These are phyloP conservation scores for Fusarium floridanum DNA, from an alignment of 2,329 filamentous ascomycete genomes.

Conservation along the genomic window DNA sequence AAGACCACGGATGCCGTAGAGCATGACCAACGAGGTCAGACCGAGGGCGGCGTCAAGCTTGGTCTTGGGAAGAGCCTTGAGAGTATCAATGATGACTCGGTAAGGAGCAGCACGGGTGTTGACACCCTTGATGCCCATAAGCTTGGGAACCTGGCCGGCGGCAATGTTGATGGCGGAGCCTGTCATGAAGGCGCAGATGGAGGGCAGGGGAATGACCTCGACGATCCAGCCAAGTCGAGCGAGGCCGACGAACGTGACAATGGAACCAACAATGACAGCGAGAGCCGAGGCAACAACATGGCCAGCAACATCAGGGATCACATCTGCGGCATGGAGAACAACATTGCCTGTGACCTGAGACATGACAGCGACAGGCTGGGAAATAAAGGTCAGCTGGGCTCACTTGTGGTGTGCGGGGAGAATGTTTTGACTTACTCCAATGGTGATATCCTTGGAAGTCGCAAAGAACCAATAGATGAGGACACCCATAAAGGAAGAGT, in stretches of 20 bases:
- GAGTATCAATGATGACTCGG: slow-evolving; percentile 63
- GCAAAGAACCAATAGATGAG: slow-evolving; percentile 98
- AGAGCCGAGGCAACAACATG: slow-evolving; percentile 62
- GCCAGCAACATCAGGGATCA: slow-evolving; percentile 54
- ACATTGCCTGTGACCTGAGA: slow-evolving; percentile 65
- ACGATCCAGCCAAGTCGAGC: slow-evolving; percentile 66
- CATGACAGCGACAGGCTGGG: slow-evolving; percentile 67
- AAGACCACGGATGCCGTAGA: slow-evolving; percentile 74
- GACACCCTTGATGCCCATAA: slow-evolving; percentile 64
- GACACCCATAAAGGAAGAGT: slow-evolving; percentile 94
- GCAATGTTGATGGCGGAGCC: slow-evolving; percentile 65
- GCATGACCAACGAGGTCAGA: slow-evolving; percentile 74
- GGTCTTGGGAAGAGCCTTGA: slow-evolving; percentile 61
- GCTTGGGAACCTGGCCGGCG: slow-evolving; percentile 62
- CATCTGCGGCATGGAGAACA: slow-evolving; percentile 55
- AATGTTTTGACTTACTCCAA: slow-evolving; percentile 71
- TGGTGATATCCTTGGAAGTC: slow-evolving; percentile 92
- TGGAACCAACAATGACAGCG: slow-evolving; percentile 61
- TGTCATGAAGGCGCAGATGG: slow-evolving; percentile 68
- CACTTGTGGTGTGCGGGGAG: not conserved
- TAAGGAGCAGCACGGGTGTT: slow-evolving; percentile 64
- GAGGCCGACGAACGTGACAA: slow-evolving; percentile 64
- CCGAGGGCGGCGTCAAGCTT: slow-evolving; percentile 81
- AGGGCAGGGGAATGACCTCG: slow-evolving; percentile 66
- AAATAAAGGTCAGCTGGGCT: slow-evolving; percentile 33